Evolutionary conservation across 2,329 filamentous ascomycete genomes (phyloP), one percentile per base, ranked within the genome.

Genomic region (Westerdykella ornata): DNA sequence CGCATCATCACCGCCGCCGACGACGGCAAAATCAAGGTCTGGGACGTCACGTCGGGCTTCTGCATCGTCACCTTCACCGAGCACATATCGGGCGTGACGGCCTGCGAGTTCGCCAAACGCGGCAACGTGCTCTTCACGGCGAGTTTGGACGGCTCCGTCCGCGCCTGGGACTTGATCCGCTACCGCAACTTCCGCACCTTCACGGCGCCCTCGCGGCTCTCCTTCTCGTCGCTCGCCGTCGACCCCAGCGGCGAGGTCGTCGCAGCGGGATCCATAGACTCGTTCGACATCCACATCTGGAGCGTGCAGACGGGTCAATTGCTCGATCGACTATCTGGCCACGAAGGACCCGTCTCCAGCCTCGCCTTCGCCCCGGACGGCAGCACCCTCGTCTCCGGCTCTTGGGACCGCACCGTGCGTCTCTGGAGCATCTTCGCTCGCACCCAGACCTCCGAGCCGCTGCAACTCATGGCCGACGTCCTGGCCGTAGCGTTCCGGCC

Each of bases 121-220:
- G 92, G 92, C 48, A 97, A 90, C 57, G 89, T 98, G 1, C 74
- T 98, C 4, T 98, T 97, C 67, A 98, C 92, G 15, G 83, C 90
- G 12, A 96, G 89, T 61, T 72, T 98, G 34, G 92, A 98, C 63
- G 92, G 92, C 8, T 97, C 90, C 2, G 78, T 98, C 45, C 76
- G 92, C 65, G 92, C 92, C 0, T 98, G 94, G 88, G 92, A 98
- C 72, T 71, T 98, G 41, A 86, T 97, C 47, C 78, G 92, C 47
- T 98, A 95, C 68, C 82, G 92, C 54, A 98, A 97, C 68, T 98
- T 98, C 72, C 78, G 89, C 54, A 97, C 94, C 0, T 98, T 98
- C 58, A 97, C 92, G 11, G 90, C 92, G 1, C 89, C 92, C 0
- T 89, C 87, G 22, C 77, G 90, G 41, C 71, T 97, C 18, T 94